phyloP scores from a whole-genome alignment of 2,329 filamentous ascomycete species.

The Talaromyces sp. region DNA sequence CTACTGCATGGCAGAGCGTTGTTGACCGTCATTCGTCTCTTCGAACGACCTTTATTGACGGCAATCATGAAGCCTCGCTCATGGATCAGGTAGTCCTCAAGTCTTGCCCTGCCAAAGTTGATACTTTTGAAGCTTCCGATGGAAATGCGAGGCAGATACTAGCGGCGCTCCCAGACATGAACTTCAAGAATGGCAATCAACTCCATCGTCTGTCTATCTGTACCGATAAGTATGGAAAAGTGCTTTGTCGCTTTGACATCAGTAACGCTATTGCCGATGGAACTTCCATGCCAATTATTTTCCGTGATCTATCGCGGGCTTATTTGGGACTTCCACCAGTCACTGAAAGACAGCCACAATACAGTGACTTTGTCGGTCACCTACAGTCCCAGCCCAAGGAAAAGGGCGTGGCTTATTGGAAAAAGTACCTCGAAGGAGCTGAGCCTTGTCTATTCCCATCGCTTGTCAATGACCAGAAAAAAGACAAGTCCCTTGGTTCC shows the following conservation, averaged over 20 bases:
- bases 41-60: constrained; percentile 22
- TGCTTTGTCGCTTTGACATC: constrained; percentile 45
- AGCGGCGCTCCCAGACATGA: constrained; percentile 7
- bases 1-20: constrained; percentile 24
- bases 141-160: neutral
- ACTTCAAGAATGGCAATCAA: constrained; percentile 26
- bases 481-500: constrained; percentile 19
- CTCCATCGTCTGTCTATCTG: constrained; percentile 42
- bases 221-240: constrained; percentile 30
- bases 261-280: constrained; percentile 50
- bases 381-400: constrained; percentile 31
- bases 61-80: constrained; percentile 18
- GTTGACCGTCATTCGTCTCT: constrained; percentile 23
- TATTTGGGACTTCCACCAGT: constrained; percentile 28
- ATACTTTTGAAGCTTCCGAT: neutral
- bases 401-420: constrained; percentile 47
- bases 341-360: constrained; percentile 8
- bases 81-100: constrained; percentile 23
- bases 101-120: neutral
- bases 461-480: constrained; percentile 22
- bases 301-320: constrained; percentile 41
- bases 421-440: constrained; percentile 42
- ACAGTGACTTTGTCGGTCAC: constrained; percentile 24
- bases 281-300: constrained; percentile 44
- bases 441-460: constrained; percentile 50